Conservation (phyloP, 176 grass and related monocot species). For the Tillandsia leiboldiana region DNA sequence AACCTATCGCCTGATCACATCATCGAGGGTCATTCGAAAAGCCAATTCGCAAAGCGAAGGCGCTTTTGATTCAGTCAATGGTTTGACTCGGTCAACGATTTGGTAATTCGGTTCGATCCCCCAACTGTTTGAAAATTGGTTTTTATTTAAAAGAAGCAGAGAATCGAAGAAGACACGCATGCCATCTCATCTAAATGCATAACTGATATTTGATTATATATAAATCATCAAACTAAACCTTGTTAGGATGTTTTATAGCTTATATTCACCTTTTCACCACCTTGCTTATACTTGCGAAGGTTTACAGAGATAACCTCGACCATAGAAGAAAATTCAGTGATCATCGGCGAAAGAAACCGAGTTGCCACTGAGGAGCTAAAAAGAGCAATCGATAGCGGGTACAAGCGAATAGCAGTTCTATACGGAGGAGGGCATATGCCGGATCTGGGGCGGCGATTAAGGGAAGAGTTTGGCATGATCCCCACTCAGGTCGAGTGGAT, state of each 20-base stretch:
- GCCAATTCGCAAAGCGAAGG: too few species aligned
- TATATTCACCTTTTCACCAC: background rate
- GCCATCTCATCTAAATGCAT: too few species aligned
- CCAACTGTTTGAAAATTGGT: too few species aligned
- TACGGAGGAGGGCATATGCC: conserved; percentile 96
- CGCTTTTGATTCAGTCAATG: too few species aligned
- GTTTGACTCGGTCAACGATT: too few species aligned
- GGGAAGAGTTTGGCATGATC: conserved; percentile 68
- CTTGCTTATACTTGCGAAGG: conserved; percentile 17
- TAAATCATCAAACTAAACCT: too few species aligned
- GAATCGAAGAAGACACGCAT: too few species aligned
- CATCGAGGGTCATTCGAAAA: too few species aligned
- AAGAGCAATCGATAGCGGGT: conserved; percentile 47
- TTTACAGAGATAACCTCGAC: conserved; percentile 40
- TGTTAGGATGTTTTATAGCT: background rate
- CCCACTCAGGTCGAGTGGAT: conserved; percentile 62
- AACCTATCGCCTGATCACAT: too few species aligned
- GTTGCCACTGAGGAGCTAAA: conserved; percentile 63
- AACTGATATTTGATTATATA: too few species aligned
- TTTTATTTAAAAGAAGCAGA: too few species aligned
- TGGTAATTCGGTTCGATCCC: too few species aligned
- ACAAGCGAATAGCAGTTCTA: conserved; percentile 73
- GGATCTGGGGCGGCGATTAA: conserved; percentile 61
- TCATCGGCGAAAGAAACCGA: conserved; percentile 92
- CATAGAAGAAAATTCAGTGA: conserved; percentile 69